Evolutionary conservation across 23 red algal genomes (phyloP), one percentile per base, ranked within the genome.

Genomic region (Gracilaria domingensis): DNA sequence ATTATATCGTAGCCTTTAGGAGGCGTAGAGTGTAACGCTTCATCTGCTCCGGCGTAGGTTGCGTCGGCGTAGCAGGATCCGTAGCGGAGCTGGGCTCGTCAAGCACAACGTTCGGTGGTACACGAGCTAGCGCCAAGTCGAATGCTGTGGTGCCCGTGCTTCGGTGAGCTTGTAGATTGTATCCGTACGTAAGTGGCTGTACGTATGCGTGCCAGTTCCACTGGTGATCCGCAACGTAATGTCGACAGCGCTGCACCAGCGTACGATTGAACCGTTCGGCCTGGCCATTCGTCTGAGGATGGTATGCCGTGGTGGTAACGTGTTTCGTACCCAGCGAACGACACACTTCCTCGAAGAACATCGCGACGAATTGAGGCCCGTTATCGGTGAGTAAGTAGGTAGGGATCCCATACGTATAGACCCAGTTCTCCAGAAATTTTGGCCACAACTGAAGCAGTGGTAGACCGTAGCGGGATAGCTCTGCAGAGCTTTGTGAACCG

Each of bases 401-500:
- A 44, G 37, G 25, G 45, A 75, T 75, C 6, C 37, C 35, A 32
- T 75, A 75, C 35, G 69, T 35, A 44, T 75, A 75, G 4, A 25
- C 69, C 69, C 69, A 44, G 16, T 45, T 24, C 36, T 75, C 69
- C 1, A 75, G 36, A 25, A 75, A 44, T 2, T 26, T 25, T 42
- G 37, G 36, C 69, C 6, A 75, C 69, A 1, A 44, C 69, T 1
- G 66, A n/a, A 6, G 79, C 80, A 1, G 64, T 45, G 11, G 45
- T 85, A n/a, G 66, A 37, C 37, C 61, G 65, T 8, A 76, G 9
- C 14, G 88, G 76, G n/a, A 92, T 74, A 64, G 78, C 64, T n/a
- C 65, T 51, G 3, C 36, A 6, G 35, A 83, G 13, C 61, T 92
- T 92, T 0, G 35, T 47, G 65, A 71, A 84, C 30, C 78, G 3